Percentiles rank a stretch among this genome's conserved stretches.
phyloP scores from a whole-genome alignment of 345 rosid species.

The Camelina laxa region DNA sequence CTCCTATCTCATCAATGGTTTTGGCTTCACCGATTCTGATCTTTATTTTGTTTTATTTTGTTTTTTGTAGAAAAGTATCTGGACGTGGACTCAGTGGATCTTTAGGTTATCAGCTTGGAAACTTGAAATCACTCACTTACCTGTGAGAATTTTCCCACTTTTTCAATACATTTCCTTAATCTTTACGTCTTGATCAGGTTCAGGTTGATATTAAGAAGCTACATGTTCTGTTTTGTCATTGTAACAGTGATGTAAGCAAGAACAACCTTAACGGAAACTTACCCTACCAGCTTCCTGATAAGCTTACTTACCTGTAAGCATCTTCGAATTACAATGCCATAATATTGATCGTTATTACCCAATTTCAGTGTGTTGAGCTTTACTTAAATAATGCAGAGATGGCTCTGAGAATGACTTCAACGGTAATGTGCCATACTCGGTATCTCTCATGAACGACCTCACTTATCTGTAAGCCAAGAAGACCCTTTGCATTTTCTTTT shows the following conservation, averaged over 20 bases:
- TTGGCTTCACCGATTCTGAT: slow-evolving; percentile 4
- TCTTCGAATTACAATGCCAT: not conserved
- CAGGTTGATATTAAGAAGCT: slow-evolving; percentile 2
- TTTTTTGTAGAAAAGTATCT: slow-evolving; percentile 64
- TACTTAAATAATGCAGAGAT: slow-evolving; percentile 62
- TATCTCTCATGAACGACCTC: slow-evolving; percentile 78
- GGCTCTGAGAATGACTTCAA: slow-evolving; percentile 74
- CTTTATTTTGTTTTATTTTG: not conserved
- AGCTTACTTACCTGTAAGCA: slow-evolving; percentile 64
- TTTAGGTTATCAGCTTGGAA: slow-evolving; percentile 80
- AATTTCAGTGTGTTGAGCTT: not conserved
- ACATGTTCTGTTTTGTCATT: slow-evolving; percentile 52
- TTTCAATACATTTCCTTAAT: slow-evolving; percentile 7
- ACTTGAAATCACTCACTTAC: slow-evolving; percentile 79
- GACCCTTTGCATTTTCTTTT: slow-evolving; percentile 11
- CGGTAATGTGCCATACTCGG: slow-evolving; percentile 84
- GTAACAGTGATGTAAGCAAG: slow-evolving; percentile 85
- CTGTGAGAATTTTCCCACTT: slow-evolving; percentile 58
- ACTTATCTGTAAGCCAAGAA: slow-evolving; percentile 61
- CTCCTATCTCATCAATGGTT: slow-evolving; percentile 1
- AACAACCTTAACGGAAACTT: slow-evolving; percentile 79
- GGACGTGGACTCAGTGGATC: slow-evolving; percentile 80
- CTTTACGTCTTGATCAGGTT: slow-evolving; percentile 33
- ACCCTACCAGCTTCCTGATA: slow-evolving; percentile 97
- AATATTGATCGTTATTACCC: slow-evolving; percentile 10